Conservation (phyloP, 139 green algal species). For the Mychonastes homosphaera region DNA sequence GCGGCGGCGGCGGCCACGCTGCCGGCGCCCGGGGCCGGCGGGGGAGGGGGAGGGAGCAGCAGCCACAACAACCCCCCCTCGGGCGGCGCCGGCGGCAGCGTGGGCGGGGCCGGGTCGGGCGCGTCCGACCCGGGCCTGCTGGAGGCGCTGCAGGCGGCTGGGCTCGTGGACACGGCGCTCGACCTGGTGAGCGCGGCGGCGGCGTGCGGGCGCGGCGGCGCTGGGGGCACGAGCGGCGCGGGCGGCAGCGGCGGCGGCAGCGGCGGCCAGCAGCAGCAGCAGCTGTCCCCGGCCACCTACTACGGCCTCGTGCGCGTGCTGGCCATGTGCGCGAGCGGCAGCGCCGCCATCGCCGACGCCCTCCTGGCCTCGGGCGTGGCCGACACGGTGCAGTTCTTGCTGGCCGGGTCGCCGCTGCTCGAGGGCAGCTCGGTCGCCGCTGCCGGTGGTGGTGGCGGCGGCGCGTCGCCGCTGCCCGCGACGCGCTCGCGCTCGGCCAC, state of each 20-base stretch:
- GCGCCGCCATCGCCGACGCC: slow-evolving; percentile 42
- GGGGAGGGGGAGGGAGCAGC: no score
- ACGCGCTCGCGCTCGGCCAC: slow-evolving; percentile 28
- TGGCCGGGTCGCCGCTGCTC: slow-evolving; percentile 26
- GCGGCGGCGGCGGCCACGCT: slow-evolving; percentile 46
- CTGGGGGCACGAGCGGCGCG: slow-evolving; percentile 6
- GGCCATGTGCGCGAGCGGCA: slow-evolving; percentile 44
- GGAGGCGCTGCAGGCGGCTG: slow-evolving; percentile 49
- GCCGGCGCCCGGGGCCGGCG: no score
- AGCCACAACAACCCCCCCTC: no score
- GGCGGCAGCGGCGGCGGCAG: slow-evolving; percentile 12
- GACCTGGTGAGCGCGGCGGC: slow-evolving; percentile 49
- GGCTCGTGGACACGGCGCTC: slow-evolving; percentile 62
- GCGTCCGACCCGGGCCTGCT: slow-evolving; percentile 39
- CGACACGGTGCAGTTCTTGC: slow-evolving; percentile 41
- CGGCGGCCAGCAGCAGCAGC: slow-evolving; percentile 43
- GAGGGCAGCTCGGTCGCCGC: not conserved
- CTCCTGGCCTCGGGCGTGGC: slow-evolving; percentile 47
- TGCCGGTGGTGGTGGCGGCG: not conserved
- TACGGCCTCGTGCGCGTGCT: slow-evolving; percentile 74
- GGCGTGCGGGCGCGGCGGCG: no score
- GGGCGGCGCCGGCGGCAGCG: no score
- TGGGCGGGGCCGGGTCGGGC: no score
- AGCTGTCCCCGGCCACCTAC: slow-evolving; percentile 65
- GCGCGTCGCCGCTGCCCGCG: not conserved